Percentiles rank a stretch among this genome's conserved stretches.
Evolutionary conservation across 2,329 filamentous ascomycete genomes (phyloP).

Genomic region (Corinectria fuckeliana): DNA sequence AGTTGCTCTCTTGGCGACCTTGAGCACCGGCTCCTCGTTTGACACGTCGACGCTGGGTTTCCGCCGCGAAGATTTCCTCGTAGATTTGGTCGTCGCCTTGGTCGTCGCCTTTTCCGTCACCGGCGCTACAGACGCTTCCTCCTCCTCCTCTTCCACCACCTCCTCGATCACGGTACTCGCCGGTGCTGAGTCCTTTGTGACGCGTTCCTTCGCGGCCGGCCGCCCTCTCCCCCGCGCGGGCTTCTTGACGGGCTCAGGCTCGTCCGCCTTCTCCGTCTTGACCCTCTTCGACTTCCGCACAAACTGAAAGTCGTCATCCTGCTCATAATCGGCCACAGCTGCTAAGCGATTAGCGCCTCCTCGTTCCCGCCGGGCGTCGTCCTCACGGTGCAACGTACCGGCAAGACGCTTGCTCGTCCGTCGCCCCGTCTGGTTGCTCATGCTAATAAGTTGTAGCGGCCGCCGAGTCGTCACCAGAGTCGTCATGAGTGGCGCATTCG

Average conservation of each 20-base stretch:
- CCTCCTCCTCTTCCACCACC: too few relatives aligned
- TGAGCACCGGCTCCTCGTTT: slow-evolving; percentile 45
- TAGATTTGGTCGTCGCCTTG: slow-evolving; percentile 23
- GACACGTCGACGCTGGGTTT: slow-evolving; percentile 50
- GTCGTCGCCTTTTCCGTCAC: slow-evolving; percentile 25
- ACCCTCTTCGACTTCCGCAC: slow-evolving; percentile 70
- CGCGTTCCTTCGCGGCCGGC: slow-evolving; percentile 43
- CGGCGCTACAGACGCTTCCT: too few relatives aligned
- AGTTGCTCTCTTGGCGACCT: slow-evolving; percentile 49
- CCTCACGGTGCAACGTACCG: slow-evolving; percentile 53
- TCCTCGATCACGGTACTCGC: slow-evolving; percentile 9
- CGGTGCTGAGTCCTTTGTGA: slow-evolving; percentile 42
- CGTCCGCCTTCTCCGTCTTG: slow-evolving; percentile 60
- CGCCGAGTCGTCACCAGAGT: slow-evolving; percentile 69
- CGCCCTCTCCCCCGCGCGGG: slow-evolving; percentile 42
- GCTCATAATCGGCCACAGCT: slow-evolving; percentile 64
- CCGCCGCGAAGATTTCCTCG: slow-evolving; percentile 45
- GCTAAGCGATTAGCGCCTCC: slow-evolving; percentile 26
- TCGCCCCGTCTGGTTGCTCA: slow-evolving; percentile 69
- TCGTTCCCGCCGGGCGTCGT: slow-evolving; percentile 13
- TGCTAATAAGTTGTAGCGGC: slow-evolving; percentile 72
- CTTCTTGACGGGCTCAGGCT: slow-evolving; percentile 54
- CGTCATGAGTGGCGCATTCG: slow-evolving; percentile 68
- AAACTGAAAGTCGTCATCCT: slow-evolving; percentile 80
- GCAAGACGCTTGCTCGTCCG: slow-evolving; percentile 70